Base-by-base conservation (phyloP, 106 monocot genomes). In the Acorus gramineus region DNA sequence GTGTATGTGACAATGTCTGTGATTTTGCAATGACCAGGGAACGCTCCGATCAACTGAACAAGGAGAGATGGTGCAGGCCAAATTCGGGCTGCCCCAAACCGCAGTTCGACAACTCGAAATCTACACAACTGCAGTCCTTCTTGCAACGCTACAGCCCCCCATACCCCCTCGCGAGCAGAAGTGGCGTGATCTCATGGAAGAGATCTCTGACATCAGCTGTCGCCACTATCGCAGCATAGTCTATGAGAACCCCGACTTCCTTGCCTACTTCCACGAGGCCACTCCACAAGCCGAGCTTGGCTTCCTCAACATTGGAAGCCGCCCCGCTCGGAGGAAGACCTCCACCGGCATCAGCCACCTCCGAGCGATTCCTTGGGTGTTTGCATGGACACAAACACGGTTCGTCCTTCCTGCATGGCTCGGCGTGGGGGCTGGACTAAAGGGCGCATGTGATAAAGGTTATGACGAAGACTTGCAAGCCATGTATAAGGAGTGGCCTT, bases 51-150 rank as follows among this genome's bases (percentile, higher is more conserved):
- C 93, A 61, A 93, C 89, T 1, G 93, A 93, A 62, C 93, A 89
- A 81, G 93, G 93, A 7, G 93, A 93, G 75, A 93, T 93, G 93
- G 93, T 93, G 11, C 89, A 93, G 71, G 83, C 86, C 53, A 93
- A 89, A 62, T 93, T 93, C 56, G 86, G 89, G 2, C 74, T 89
- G 6, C 86, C 89, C 0, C 80, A 89, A 45, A 86, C 75, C 42
- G 85, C 93, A 7, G 85, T 93, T 0, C 59, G 93, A 7, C 89
- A 93, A 52, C 85, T 93, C 2, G 93, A 93, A 73, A 89, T 93
- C 56, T 89, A 89, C 77, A 93, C 93, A 11, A 93, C 93, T 9
- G 93, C 93, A 0, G 89, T 93, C 8, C 93, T 93, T 4, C 76
- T 89, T 3, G 75, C 93, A 3, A 93, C 93, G 2, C 53, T 86